Evolutionary conservation across 2,329 filamentous ascomycete genomes (phyloP), one percentile per base, ranked within the genome.

Genomic region (Coniella vitis): DNA sequence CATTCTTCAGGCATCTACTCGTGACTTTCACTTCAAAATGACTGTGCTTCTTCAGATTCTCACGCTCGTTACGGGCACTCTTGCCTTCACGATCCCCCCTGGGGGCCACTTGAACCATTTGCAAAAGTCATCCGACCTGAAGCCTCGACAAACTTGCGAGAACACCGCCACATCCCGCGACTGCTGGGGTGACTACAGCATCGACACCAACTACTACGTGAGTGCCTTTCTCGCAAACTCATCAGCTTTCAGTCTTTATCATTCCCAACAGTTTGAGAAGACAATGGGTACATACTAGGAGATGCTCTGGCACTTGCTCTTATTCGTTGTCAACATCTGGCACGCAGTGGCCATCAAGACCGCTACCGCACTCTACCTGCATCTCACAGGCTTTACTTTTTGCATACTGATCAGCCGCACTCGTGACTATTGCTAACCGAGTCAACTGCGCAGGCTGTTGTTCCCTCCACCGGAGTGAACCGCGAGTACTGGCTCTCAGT

Each of bases 131-230:
- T 20, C 35, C 13, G 34, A 42, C 29, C 19, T 51, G 20, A 34
- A 39, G 34, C 47, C 51, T 12, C 47, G 53, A 16, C 13, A 46
- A 17, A 32, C 14, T 2, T 54, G 52, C 8, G 29, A 39, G 14
- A 63, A 66, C 38, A 55, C 55, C 7, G 50, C 61, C 1, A 60
- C 46, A 1, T 57, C 57, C 32, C 60, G 64, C 44, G 35, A 56
- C 16, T 54, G 52, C 38, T 66, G 64, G 64, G 60, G 62, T 8
- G 52, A 63, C 22, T 62, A 58, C 47, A 55, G 46, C 17, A 57
- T 62, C 40, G 56, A 60, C 46, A 67, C 64, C 21, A 60, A 67
- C 56, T 66, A 53, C 21, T 48, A 47, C 34, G 45, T 47, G 10
- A 22, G 45, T 38, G 10, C 34, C 7, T 16, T 20, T 16, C 21